Conservation (phyloP, 768 basidiomycete genomes). For the Boletellus ananas region DNA sequence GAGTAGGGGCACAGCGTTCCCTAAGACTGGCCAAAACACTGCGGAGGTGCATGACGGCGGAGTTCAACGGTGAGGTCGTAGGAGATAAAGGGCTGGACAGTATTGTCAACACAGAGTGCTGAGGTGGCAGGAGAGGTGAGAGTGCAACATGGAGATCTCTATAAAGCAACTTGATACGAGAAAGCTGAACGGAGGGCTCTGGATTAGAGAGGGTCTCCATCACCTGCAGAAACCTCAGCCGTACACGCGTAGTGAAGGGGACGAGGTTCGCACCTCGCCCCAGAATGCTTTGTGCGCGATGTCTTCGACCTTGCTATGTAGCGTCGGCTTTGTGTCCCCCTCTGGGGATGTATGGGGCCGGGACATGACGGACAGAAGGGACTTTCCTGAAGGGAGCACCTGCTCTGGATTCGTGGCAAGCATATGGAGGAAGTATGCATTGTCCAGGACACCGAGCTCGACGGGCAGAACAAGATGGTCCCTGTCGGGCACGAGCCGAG, state of each 20-base stretch:
- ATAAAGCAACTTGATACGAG: conserved; percentile 55
- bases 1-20: conserved; percentile 62
- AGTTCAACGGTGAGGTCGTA: conserved; percentile 62
- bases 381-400: conserved; percentile 70
- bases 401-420: conserved; percentile 58
- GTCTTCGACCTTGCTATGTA: conserved; percentile 47
- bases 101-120: conserved; percentile 46
- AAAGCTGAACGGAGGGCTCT: conserved; percentile 55
- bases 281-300: conserved; percentile 65
- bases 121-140: conserved; percentile 53
- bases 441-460: conserved; percentile 56
- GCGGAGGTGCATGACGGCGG: conserved; percentile 49
- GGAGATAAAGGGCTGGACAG: conserved; percentile 62
- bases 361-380: conserved; percentile 60
- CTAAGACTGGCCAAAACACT: conserved; percentile 51
- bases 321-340: conserved; percentile 25
- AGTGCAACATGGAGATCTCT: conserved; percentile 50
- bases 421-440: conserved; percentile 63
- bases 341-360: conserved; percentile 16
- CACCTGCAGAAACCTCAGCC: conserved; percentile 43
- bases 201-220: conserved; percentile 51
- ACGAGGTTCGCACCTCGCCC: conserved; percentile 53
- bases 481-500: conserved; percentile 21
- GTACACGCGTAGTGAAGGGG: conserved; percentile 3
- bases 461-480: conserved; percentile 39